Base-by-base conservation (phyloP, 1,284 basidiomycete species). In the Malassezia globosa region DNA sequence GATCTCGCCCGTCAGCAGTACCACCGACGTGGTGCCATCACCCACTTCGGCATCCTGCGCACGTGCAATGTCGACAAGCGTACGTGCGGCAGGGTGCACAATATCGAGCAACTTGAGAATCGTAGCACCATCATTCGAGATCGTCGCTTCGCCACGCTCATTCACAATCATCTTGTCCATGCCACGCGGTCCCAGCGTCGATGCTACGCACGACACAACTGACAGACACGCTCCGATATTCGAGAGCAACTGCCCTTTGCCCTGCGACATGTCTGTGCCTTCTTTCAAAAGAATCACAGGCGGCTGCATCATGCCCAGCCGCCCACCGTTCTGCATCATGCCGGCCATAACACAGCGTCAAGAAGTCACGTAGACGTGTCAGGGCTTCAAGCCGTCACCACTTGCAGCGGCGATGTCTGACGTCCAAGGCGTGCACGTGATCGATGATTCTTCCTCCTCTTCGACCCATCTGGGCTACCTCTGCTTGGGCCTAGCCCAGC, bases 41-140 rank as follows among this genome's bases (percentile, higher is more conserved):
- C 92, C 92, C 40, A 97, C 88, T 74, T 97, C 92, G 16, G 92
- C 90, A 72, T 97, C 92, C 73, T 97, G 92, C 6, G 92, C 92
- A 34, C 92, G 82, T 35, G 90, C 92, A 71, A 96, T 96, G 70
- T 97, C 92, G 44, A 96, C 92, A 43, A 97, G 78, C 21, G 89
- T 94, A 66, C 87, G 82, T 25, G 92, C 92, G 40, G 92, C 92
- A 38, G 92, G 92, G 73, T 97, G 92, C 7, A 97, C 84, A 69
- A 99, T 94, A 63, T 96, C 92, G 54, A 97, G 80, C 39, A 97
- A 78, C 74, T 94, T 94, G 66, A 97, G 78, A 65, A 99, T 94
- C 46, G 92, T 96, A 37, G 92, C 92, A 48, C 92, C 92, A 80
- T 96, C 92, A 73, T 96, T 73, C 23, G 90, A 95, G 72, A 97